These are phyloP conservation scores for Barbarea vulgaris DNA, from an alignment of 345 rosid genomes.

Conservation along the genomic window DNA sequence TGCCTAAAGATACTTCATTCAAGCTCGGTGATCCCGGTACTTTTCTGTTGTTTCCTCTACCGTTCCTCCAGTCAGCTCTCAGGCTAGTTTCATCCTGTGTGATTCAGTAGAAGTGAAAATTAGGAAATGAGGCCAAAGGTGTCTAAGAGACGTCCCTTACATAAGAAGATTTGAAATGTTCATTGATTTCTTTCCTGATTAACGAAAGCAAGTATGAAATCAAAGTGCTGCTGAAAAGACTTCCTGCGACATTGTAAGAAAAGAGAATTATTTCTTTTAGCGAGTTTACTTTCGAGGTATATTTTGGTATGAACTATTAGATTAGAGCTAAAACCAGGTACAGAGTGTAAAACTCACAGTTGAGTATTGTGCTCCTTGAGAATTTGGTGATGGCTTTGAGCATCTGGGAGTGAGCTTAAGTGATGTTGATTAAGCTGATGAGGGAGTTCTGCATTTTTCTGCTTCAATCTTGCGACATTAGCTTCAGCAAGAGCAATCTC, in stretches of 20 bases:
- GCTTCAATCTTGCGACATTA: constrained; percentile 95
- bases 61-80: constrained; percentile 69
- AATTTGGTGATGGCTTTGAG: constrained; percentile 84
- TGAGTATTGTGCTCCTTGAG: constrained; percentile 74
- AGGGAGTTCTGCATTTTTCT: constrained; percentile 94
- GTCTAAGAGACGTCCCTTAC: neutral
- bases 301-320: neutral
- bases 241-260: constrained; percentile 56
- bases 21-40: constrained; percentile 43
- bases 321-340: constrained; percentile 3
- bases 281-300: neutral
- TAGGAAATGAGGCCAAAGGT: neutral
- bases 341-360: constrained; percentile 58
- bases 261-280: neutral
- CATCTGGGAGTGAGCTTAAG: constrained; percentile 77
- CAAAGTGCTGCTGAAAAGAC: constrained; percentile 89
- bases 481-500: constrained; percentile 99
- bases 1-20: constrained; percentile 38
- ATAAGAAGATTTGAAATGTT: constrained; percentile 42
- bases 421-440: constrained; percentile 92
- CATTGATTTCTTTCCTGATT: constrained; percentile 89
- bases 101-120: neutral
- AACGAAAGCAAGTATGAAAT: constrained; percentile 78
- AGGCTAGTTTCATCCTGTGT: constrained; percentile 57
- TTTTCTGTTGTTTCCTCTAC: constrained; percentile 82